phyloP scores from a whole-genome alignment of 495 filamentous ascomycete genomes.

The Talaromyces nanjingensis region DNA sequence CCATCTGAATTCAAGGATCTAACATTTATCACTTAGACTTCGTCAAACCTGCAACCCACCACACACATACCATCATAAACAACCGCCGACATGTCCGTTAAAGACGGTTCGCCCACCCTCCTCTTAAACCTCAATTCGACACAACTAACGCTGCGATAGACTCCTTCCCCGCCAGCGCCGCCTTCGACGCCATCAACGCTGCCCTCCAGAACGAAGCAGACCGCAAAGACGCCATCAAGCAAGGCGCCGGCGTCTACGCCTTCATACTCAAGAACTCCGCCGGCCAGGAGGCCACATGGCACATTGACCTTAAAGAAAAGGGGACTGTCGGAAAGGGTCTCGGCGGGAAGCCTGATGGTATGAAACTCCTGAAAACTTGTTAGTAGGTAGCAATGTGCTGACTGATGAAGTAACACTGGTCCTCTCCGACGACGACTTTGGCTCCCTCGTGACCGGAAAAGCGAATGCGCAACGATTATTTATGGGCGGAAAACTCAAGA shows the following conservation, averaged over 20 bases:
- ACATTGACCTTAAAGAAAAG: constrained; percentile 90
- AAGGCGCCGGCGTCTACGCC: constrained; percentile 79
- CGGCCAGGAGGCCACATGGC: constrained; percentile 76
- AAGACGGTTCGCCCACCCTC: constrained; percentile 52
- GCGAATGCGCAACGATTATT: constrained; percentile 92
- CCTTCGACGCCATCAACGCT: constrained; percentile 81
- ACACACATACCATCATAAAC: neutral
- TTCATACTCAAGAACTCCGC: constrained; percentile 86
- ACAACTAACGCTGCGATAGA: constrained; percentile 37
- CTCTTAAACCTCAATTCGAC: neutral
- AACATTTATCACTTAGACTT: neutral
- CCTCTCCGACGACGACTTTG: constrained; percentile 83
- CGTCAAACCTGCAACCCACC: neutral
- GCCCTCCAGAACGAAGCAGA: constrained; percentile 66
- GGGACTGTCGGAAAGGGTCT: constrained; percentile 73
- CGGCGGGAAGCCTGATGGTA: constrained; percentile 76
- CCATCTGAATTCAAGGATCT: neutral
- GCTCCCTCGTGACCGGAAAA: constrained; percentile 73
- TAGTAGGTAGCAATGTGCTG: neutral
- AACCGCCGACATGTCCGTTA: constrained; percentile 65
- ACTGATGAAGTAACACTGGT: constrained; percentile 61
- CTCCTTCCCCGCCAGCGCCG: constrained; percentile 81
- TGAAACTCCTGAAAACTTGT: constrained; percentile 18
- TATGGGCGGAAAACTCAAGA: constrained; percentile 95
- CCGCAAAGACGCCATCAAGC: constrained; percentile 80